Conservation (phyloP, 257 asterid genomes). For the Linaria vulgaris region DNA sequence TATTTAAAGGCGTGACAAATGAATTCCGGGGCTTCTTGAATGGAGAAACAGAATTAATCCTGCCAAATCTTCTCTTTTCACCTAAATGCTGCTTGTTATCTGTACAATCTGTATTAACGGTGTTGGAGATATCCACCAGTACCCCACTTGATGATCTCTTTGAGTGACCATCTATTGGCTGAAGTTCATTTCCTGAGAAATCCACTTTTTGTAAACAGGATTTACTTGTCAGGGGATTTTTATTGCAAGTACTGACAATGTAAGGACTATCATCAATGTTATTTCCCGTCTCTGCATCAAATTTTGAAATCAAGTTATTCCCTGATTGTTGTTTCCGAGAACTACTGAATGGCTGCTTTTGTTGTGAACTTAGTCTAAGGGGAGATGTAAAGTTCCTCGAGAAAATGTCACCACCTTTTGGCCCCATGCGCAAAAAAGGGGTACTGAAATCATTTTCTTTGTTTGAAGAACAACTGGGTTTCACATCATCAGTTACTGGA, state of each 20-base stretch:
- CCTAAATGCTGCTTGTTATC: slow-evolving; percentile 44
- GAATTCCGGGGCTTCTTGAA: slow-evolving; percentile 91
- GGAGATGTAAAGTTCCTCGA: slow-evolving; percentile 67
- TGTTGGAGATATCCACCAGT: slow-evolving; percentile 73
- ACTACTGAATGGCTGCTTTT: slow-evolving; percentile 36
- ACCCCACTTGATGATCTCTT: slow-evolving; percentile 48
- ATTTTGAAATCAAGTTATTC: slow-evolving; percentile 77
- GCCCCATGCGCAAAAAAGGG: slow-evolving; percentile 41
- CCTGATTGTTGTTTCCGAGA: slow-evolving; percentile 46
- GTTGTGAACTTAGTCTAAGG: slow-evolving; percentile 43
- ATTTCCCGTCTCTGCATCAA: slow-evolving; percentile 73
- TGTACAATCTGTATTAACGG: slow-evolving; percentile 22
- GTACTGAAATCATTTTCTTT: slow-evolving; percentile 44
- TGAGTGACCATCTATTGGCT: slow-evolving; percentile 29
- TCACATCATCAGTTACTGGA: slow-evolving; percentile 39
- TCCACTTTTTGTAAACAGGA: slow-evolving; percentile 25
- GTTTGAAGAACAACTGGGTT: slow-evolving; percentile 27
- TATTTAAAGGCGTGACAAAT: slow-evolving; percentile 62
- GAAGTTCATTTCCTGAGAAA: slow-evolving; percentile 33
- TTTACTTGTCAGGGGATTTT: slow-evolving; percentile 32
- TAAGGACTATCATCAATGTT: slow-evolving; percentile 27
- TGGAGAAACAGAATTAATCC: slow-evolving; percentile 56
- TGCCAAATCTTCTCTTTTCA: slow-evolving; percentile 62
- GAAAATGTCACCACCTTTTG: slow-evolving; percentile 33
- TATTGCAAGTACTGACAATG: slow-evolving; percentile 34